Percentiles rank a stretch among this genome's conserved stretches.
phyloP scores from a whole-genome alignment of 2,329 filamentous ascomycete genomes.

The Colletotrichum australisinense region DNA sequence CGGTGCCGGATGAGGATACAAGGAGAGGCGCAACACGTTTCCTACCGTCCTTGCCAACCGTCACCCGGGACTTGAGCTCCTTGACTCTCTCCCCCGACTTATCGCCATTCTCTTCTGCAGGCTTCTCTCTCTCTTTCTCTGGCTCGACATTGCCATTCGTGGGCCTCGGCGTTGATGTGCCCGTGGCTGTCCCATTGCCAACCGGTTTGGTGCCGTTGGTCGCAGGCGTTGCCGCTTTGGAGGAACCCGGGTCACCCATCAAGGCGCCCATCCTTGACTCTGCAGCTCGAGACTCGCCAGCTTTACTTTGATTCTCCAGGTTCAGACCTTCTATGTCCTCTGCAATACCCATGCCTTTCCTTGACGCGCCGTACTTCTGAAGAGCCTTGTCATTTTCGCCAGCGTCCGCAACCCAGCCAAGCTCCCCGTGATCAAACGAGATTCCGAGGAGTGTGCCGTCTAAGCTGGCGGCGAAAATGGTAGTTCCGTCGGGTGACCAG shows the following conservation, averaged over 20 bases:
- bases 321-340: constrained; percentile 91
- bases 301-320: constrained; percentile 92
- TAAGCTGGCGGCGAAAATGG: constrained; percentile 85
- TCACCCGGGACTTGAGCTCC: constrained; percentile 87
- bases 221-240: constrained; percentile 60
- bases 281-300: constrained; percentile 87
- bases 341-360: constrained; percentile 89
- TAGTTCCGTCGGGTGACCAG: constrained; percentile 93
- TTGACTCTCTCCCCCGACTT: constrained; percentile 66
- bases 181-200: constrained; percentile 44
- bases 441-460: constrained; percentile 89
- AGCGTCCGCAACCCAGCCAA: constrained; percentile 87
- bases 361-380: constrained; percentile 89
- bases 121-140: constrained; percentile 48
- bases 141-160: constrained; percentile 52
- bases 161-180: constrained; percentile 49
- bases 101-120: constrained; percentile 60
- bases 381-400: constrained; percentile 94
- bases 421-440: constrained; percentile 85
- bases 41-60: constrained; percentile 95
- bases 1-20: constrained; percentile 88
- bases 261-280: constrained; percentile 98
- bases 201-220: constrained; percentile 63
- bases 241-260: constrained; percentile 83
- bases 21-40: constrained; percentile 94